These are phyloP conservation scores for Maudiozyma serrabonitensis DNA, from an alignment of 805 yeast genomes.

Conservation along the genomic window DNA sequence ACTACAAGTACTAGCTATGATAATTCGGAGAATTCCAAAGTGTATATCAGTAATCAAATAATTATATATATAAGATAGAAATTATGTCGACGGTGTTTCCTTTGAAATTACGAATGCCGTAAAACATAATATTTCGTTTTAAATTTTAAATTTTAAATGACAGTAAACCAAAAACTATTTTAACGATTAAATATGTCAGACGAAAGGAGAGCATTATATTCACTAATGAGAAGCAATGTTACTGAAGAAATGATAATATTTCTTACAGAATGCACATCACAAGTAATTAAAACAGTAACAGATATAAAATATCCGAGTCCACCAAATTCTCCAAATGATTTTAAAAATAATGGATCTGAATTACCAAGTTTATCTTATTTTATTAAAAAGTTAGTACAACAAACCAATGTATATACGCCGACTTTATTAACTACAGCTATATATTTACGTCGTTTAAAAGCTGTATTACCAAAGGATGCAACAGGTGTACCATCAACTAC, in stretches of 20 bases:
- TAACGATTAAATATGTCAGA: no score
- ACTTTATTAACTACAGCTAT: conserved; percentile 63
- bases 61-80: no score
- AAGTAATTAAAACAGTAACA: conserved; percentile 40
- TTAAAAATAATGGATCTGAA: neutral
- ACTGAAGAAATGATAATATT: conserved; percentile 64
- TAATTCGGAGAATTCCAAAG: no score
- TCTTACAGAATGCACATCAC: conserved; percentile 53
- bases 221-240: conserved; percentile 52
- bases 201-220: conserved; percentile 3
- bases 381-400: conserved; percentile 55
- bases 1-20: no score
- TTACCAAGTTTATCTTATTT: conserved; percentile 62
- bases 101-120: no score
- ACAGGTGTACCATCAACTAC: conserved; percentile 70
- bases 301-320: conserved; percentile 28
- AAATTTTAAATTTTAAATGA: no score
- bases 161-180: no score
- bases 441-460: conserved; percentile 49
- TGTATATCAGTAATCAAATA: no score
- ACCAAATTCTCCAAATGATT: conserved; percentile 15
- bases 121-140: no score
- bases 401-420: conserved; percentile 72
- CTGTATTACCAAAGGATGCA: conserved; percentile 55
- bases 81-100: no score